Base-by-base conservation (phyloP, 371 early-diverging fungal genomes). In the Actinomortierella ambigua region DNA sequence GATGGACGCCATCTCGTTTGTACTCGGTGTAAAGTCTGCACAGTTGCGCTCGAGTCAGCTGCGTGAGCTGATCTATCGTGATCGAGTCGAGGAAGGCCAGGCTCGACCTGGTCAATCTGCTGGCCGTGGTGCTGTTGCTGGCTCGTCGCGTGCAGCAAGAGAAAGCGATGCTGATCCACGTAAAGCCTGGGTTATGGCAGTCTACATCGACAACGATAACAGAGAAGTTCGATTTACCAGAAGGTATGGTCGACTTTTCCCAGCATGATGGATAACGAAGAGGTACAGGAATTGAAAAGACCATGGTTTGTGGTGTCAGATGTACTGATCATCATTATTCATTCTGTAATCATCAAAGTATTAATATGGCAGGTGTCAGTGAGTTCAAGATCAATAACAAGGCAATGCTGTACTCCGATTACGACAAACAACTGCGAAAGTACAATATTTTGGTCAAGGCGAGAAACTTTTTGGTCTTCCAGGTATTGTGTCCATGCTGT, bases 1-100 rank as follows among this genome's bases (percentile, higher is more conserved):
- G 39, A 95, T 99, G 95, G 99, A 99, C 79, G 99, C 99, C 44
- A 94, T 99, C 67, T 90, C 91, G 27, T 99, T 99, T 85, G 99
- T 97, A 0, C 86, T 99, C 24, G 98, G 98, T 56, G 90, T 99
- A 51, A 88, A 93, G 54, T 91, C 94, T 1, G 59, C 88, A 13
- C 93, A 95, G 40, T 79, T 99, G 60, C 91, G 99, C 28, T 95
- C 96, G 0, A 78, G 90, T 13, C 92, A 91, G 49, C 80, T 97
- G 14, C 86, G 88, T 47, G 98, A 98, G 46, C 85, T 99, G 61
- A 91, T 99, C 40, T 97, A 98, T 69, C 85, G 93, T 39, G 89
- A 91, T 11, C 71, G 85, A 7, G 18, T 34, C 23, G 15, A 59
- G 27, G 23, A 43, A 20, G 27, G 18, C 60, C 46, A n/a, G n/a